Evolutionary conservation across 2,329 filamentous ascomycete species (phyloP).

Genomic region (Pyrenophora graminea): DNA sequence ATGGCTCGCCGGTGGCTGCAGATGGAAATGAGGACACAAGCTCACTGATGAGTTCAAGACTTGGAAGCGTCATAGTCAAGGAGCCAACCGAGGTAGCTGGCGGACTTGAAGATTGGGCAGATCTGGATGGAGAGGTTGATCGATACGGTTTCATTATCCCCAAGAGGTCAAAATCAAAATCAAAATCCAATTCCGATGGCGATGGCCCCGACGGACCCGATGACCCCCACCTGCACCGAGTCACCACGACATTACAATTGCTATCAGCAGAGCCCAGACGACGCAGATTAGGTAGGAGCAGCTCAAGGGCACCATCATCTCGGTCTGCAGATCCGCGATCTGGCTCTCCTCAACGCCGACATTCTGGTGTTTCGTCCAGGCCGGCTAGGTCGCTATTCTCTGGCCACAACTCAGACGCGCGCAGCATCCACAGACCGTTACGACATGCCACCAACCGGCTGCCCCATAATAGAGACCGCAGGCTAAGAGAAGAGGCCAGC

Average conservation of each 20-base stretch:
- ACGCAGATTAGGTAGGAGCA: constrained; percentile 56
- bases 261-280: constrained; percentile 60
- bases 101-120: constrained; percentile 68
- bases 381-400: constrained; percentile 48
- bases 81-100: constrained; percentile 63
- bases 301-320: constrained; percentile 53
- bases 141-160: constrained; percentile 67
- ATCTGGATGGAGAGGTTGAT: constrained; percentile 64
- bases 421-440: constrained; percentile 48
- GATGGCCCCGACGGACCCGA: constrained; percentile 37
- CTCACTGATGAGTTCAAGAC: constrained; percentile 37
- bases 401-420: constrained; percentile 48
- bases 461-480: constrained; percentile 59
- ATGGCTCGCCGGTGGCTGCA: constrained; percentile 36
- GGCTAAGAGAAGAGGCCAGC: constrained; percentile 62
- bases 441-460: constrained; percentile 58
- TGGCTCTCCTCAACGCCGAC: constrained; percentile 46
- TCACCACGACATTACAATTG: constrained; percentile 63
- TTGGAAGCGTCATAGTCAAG: constrained; percentile 47
- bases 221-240: constrained; percentile 56
- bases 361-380: constrained; percentile 50
- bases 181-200: constrained; percentile 30
- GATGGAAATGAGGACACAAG: constrained; percentile 34
- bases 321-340: constrained; percentile 45
- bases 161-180: constrained; percentile 36